Evolutionary conservation across 2,329 filamentous ascomycete genomes (phyloP).

Genomic region (Metarhizium sp.): DNA sequence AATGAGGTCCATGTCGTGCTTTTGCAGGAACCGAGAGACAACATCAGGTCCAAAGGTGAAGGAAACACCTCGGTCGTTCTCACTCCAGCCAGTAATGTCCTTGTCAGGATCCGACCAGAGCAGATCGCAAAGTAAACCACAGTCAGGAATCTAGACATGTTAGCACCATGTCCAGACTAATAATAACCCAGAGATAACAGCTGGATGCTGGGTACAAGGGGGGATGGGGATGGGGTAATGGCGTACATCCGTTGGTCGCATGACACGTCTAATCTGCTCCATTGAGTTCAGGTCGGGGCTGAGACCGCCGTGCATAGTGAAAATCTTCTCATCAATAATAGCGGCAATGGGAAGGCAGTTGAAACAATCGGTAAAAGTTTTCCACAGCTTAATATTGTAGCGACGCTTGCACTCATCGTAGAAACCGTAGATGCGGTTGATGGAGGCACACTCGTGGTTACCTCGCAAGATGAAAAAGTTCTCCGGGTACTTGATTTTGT

Average conservation of each 20-base stretch:
- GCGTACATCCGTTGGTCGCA: slow-evolving; percentile 97
- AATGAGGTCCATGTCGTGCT: slow-evolving; percentile 99
- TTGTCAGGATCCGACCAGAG: slow-evolving; percentile 99
- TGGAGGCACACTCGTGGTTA: slow-evolving; percentile 97
- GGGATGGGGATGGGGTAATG: not conserved
- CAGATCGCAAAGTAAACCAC: slow-evolving; percentile 92
- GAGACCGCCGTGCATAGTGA: slow-evolving; percentile 97
- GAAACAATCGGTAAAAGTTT: slow-evolving; percentile 99
- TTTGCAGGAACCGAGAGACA: slow-evolving; percentile 93
- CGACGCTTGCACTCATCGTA: slow-evolving; percentile 99
- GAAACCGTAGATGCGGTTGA: slow-evolving; percentile 99
- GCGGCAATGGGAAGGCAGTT: slow-evolving; percentile 97
- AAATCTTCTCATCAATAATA: slow-evolving; percentile 99
- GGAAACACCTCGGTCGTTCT: slow-evolving; percentile 96
- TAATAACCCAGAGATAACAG: slow-evolving; percentile 7
- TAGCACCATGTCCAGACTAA: slow-evolving; percentile 10
- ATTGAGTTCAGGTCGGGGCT: slow-evolving; percentile 98
- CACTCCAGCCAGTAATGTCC: slow-evolving; percentile 98
- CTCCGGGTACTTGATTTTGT: slow-evolving; percentile 99
- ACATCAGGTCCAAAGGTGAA: slow-evolving; percentile 98
- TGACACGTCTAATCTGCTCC: slow-evolving; percentile 98
- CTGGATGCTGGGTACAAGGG: not conserved
- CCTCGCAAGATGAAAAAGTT: slow-evolving; percentile 99
- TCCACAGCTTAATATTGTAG: slow-evolving; percentile 99
- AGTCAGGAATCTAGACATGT: slow-evolving; percentile 76